Evolutionary conservation across 2,329 filamentous ascomycete species (phyloP), one percentile per base, ranked within the genome.

Genomic region (Aspergillus unguis): DNA sequence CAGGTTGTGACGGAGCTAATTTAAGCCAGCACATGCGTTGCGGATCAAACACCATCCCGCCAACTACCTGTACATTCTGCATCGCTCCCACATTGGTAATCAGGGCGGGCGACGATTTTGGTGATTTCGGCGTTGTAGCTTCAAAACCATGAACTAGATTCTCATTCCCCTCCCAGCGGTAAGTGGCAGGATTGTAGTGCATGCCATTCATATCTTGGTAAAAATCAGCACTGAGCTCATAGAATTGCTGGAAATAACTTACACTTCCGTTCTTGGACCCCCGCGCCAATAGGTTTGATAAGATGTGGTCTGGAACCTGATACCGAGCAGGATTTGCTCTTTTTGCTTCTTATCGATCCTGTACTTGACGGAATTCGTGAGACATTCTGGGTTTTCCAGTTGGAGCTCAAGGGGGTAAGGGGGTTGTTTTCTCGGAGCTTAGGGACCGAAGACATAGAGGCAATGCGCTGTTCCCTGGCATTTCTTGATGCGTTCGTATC

Each of bases 31-130:
- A 95, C 92, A 99, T 97, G 62, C 90, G 90, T 57, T 90, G 86
- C 3, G 94, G 94, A 67, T 99, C 94, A 69, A 97, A 99, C 7
- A 97, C 88, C 94, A 99, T 99, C 61, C 91, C 90, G n/a, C 91
- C 89, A 53, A 96, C 91, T 33, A 96, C 88, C 72, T 96, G 92
- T 10, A 96, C 87, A 56, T 90, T 92, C 65, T 92, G 89, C 56
- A 86, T 85, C 4, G 85, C 81, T 50, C 87, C 88, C 59, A 96
- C 89, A 60, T 96, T 94, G 44, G 91, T 91, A 64, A 99, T 99
- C 17, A 99, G 80, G 5, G 92, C 91, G 32, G 72, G 70, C 54
- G 76, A 67, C 38, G 70, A 71, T 60, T 75, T 77, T 29, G 76
- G 75, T 31, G 71, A 71, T 53, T 64, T 69, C 27, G 69, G 62